Conservation (phyloP, 2,329 filamentous ascomycete species). For the Fusarium multiceps region DNA sequence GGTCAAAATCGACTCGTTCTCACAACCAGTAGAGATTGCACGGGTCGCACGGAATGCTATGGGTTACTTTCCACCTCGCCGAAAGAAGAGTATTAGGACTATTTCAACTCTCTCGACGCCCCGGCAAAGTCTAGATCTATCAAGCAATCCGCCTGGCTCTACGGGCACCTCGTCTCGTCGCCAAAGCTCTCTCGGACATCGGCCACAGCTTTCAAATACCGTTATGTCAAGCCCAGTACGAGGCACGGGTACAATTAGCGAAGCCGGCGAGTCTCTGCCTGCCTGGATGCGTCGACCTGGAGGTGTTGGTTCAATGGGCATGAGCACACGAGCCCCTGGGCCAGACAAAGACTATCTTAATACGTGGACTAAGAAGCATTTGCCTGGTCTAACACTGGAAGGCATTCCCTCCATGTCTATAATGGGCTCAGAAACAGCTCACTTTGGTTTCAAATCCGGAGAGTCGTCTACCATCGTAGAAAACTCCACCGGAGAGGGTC, state of each 20-base stretch:
- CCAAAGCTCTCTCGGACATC: constrained; percentile 55
- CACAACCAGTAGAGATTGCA: constrained; percentile 82
- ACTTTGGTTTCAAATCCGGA: constrained; percentile 62
- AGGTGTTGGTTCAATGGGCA: constrained; percentile 84
- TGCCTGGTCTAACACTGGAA: constrained; percentile 82
- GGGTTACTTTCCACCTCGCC: constrained; percentile 90
- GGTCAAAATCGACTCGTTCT: constrained; percentile 79
- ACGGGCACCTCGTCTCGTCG: constrained; percentile 54
- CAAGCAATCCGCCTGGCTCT: constrained; percentile 57
- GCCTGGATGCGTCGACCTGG: constrained; percentile 84
- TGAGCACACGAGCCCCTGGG: constrained; percentile 77
- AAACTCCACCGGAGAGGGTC: constrained; percentile 61
- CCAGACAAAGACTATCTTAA: constrained; percentile 88
- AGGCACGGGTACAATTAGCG: constrained; percentile 49
- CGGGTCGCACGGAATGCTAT: constrained; percentile 82
- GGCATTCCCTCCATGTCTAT: constrained; percentile 73
- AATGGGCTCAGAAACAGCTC: constrained; percentile 69
- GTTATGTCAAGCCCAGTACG: constrained; percentile 53
- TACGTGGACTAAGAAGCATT: constrained; percentile 82
- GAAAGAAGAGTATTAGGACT: constrained; percentile 82
- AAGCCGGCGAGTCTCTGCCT: constrained; percentile 55
- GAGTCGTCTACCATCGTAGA: constrained; percentile 61
- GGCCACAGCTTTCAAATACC: constrained; percentile 50
- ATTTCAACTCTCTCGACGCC: constrained; percentile 75
- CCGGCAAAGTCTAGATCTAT: constrained; percentile 71